These are phyloP conservation scores for Paecilomyces dactylethromorphus DNA, from an alignment of 2,329 filamentous ascomycete genomes.

Conservation along the genomic window DNA sequence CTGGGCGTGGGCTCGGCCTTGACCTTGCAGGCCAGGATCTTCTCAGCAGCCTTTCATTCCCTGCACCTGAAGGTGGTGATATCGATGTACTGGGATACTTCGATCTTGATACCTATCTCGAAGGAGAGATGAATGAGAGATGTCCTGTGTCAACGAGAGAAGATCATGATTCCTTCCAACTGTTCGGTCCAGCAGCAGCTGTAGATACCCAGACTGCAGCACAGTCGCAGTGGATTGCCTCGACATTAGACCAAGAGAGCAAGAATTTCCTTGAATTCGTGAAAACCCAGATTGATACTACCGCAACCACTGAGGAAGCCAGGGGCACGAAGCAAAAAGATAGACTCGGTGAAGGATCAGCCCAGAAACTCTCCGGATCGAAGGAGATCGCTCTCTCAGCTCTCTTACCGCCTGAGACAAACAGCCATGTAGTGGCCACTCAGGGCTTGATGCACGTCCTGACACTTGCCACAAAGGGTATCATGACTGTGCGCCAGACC, in stretches of 20 bases:
- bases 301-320: background rate
- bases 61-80: conserved; percentile 15
- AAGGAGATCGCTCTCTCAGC: conserved; percentile 57
- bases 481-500: conserved; percentile 57
- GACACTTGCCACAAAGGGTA: conserved; percentile 59
- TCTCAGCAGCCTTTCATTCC: conserved; percentile 15
- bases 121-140: conserved; percentile 22
- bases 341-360: background rate
- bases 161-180: conserved; percentile 36
- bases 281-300: conserved; percentile 37
- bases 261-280: conserved; percentile 60
- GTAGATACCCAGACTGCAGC: conserved; percentile 46
- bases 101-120: conserved; percentile 26
- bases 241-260: conserved; percentile 52
- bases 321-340: background rate
- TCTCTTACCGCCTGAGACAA: conserved; percentile 55
- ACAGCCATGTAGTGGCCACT: conserved; percentile 56
- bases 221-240: conserved; percentile 42
- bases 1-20: conserved; percentile 41
- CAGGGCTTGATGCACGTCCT: conserved; percentile 73
- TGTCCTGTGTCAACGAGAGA: conserved; percentile 7
- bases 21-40: conserved; percentile 19
- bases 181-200: conserved; percentile 37
- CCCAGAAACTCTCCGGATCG: background rate
- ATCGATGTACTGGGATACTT: conserved; percentile 17